Base-by-base conservation (phyloP, 2,329 filamentous ascomycete species). In the Penicillium aurantiogriseum region DNA sequence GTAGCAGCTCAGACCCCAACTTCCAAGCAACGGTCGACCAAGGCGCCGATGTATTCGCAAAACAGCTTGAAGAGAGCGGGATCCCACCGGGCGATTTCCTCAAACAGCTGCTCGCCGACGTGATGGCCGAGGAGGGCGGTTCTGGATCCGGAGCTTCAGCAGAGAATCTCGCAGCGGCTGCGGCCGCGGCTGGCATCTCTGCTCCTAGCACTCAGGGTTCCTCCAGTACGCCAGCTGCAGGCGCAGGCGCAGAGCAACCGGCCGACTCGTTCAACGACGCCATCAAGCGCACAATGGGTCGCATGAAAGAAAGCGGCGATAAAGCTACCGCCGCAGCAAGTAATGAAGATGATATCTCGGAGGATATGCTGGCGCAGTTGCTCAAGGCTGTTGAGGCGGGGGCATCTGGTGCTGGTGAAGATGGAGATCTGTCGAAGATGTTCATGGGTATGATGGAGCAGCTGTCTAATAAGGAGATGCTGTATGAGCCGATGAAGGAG, bases 401-500 rank as follows among this genome's bases (percentile, higher is more conserved):
- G 8, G 83, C 82, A 25, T 74, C 80, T 0, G 79, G 76, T 6
- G 80, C 74, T 0, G 87, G 84, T 10, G 77, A 79, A 58, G 91
- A 97, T 56, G 92, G 94, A 67, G 92, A 96, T 66, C 90, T 97
- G 68, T 92, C 91, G 56, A 93, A 96, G 78, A 91, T 97, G 86
- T 84, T 99, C 58, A 86, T 96, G 83, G 90, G 90, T 53, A 96
- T 97, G 91, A 97, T 99, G 93, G 91, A 97, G 77, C 92, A 99
- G 75, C 83, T 99, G 62, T 97, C 94, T 4, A 96, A 96, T 76
- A 97, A 96, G 80, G 94, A 97, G 66, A 97, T 99, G 62, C 78
- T 99, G 50, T 97, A 97, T 73, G 93, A 99, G 78, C 94, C 94
- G 2, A 97, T 99, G 92, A 96, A 96, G 79, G 94, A 99, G 77